Percentiles rank a stretch among this genome's conserved stretches.
These are phyloP conservation scores for Beauveria asiatica DNA, from an alignment of 2,329 filamentous ascomycete genomes.

Conservation along the genomic window DNA sequence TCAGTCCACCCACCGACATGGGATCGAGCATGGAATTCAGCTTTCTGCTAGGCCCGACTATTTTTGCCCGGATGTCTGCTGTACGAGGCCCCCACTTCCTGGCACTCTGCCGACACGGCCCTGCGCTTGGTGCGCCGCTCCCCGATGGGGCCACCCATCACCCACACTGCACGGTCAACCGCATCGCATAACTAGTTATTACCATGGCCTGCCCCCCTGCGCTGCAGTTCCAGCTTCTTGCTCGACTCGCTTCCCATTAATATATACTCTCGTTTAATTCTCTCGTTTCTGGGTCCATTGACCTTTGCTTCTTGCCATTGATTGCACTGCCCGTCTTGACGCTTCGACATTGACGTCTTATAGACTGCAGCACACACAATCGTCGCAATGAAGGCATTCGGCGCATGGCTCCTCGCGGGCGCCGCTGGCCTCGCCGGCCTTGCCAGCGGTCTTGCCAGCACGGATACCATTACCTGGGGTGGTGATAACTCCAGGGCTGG, in stretches of 20 bases:
- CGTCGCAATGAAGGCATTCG: constrained; percentile 18
- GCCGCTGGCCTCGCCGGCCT: constrained; percentile 26
- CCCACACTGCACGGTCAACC: not conserved
- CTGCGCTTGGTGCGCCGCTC: not conserved
- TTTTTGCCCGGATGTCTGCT: not conserved
- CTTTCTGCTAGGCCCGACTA: not conserved
- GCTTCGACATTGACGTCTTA: not conserved
- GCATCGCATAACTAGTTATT: not conserved
- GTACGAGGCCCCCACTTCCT: not conserved
- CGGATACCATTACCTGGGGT: constrained; percentile 52
- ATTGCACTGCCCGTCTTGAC: not conserved
- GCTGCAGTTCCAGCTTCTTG: not conserved
- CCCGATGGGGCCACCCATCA: constrained; percentile 1
- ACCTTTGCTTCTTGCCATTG: not conserved
- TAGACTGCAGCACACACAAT: not conserved
- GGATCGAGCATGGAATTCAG: not conserved
- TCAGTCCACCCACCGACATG: not conserved
- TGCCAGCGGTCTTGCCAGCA: constrained; percentile 30
- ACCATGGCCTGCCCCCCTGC: not conserved
- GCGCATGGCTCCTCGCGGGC: constrained; percentile 23
- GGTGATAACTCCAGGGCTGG: constrained; percentile 46
- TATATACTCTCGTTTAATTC: not conserved
- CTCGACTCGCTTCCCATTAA: not conserved
- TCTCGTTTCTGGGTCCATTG: constrained; percentile 5
- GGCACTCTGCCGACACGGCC: not conserved